Percentiles rank a stretch among this genome's conserved stretches.
Conservation (phyloP, 202 grass and related monocot genomes). For the Carex sylvatica region DNA sequence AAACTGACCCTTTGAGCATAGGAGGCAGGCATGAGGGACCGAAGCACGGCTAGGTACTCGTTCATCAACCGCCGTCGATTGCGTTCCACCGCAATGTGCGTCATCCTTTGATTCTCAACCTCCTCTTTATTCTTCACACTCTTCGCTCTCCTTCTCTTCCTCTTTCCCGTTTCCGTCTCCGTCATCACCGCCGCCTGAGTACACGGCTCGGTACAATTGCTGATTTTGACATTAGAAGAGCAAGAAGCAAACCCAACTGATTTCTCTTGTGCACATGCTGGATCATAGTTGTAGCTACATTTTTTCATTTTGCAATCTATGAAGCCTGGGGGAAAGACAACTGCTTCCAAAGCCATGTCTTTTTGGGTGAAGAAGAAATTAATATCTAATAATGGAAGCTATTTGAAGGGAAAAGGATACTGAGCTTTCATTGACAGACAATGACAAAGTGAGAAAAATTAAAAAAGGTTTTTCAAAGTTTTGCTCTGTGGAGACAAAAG, state of each 20-base stretch:
- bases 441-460: constrained; percentile 3
- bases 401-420: constrained; percentile 11
- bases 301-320: constrained; percentile 20
- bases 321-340: constrained; percentile 26
- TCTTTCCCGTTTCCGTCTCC: constrained; percentile 8
- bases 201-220: background rate
- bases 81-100: constrained; percentile 91
- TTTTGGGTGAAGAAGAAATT: background rate
- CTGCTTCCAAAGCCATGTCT: constrained; percentile 13
- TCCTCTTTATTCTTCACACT: constrained; percentile 73
- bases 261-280: constrained; percentile 25
- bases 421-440: background rate
- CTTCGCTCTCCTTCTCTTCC: constrained; percentile 55
- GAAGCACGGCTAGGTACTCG: constrained; percentile 79
- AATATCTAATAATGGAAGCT: background rate
- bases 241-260: background rate
- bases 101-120: constrained; percentile 85
- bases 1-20: constrained; percentile 64
- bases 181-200: background rate
- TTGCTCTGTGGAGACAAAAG: constrained; percentile 3
- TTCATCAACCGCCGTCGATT: constrained; percentile 89
- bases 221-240: constrained; percentile 2
- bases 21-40: constrained; percentile 70
- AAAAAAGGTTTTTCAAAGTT: background rate
- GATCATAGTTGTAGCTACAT: constrained; percentile 28